These are phyloP conservation scores for Anthoceros angustus DNA, from an alignment of 225 moss, liverwort and hornwort genomes.

Conservation along the genomic window DNA sequence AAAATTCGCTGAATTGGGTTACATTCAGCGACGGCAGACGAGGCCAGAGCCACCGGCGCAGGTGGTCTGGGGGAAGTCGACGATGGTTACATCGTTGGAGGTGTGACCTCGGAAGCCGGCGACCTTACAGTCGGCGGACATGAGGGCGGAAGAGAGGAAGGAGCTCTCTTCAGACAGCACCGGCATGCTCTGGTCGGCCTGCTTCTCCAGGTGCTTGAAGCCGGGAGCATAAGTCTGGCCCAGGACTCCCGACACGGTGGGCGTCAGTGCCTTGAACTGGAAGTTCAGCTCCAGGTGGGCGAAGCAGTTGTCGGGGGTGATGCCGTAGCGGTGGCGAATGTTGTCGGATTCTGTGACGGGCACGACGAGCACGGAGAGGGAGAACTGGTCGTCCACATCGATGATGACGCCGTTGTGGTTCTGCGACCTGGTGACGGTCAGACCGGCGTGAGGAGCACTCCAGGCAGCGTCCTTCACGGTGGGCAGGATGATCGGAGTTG, in stretches of 20 bases:
- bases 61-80: constrained; percentile 7
- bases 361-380: constrained; percentile 26
- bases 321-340: constrained; percentile 23
- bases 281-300: constrained; percentile 35
- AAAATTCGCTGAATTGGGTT: no score
- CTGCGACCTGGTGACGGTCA: constrained; percentile 17
- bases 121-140: constrained; percentile 22
- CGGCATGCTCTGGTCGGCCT: constrained; percentile 14
- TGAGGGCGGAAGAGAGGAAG: constrained; percentile 16
- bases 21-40: constrained; percentile 23
- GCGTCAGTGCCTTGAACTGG: constrained; percentile 25
- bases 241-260: constrained; percentile 22
- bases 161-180: constrained; percentile 17
- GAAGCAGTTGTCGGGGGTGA: constrained; percentile 31
- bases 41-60: constrained; percentile 14
- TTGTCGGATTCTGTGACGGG: constrained; percentile 28
- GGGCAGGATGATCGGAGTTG: constrained; percentile 16
- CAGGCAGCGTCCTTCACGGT: constrained; percentile 14
- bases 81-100: background rate
- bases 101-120: constrained; percentile 18
- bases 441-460: constrained; percentile 12
- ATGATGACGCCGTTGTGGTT: constrained; percentile 26
- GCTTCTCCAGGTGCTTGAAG: constrained; percentile 8
- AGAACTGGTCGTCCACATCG: constrained; percentile 20
- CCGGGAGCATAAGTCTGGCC: constrained; percentile 30